A percentile compares a stretch with the other conserved stretches of the same genome.
These are phyloP conservation scores for Cerioporus squamosus DNA, from an alignment of 1,284 basidiomycete genomes.

Conservation along the genomic window DNA sequence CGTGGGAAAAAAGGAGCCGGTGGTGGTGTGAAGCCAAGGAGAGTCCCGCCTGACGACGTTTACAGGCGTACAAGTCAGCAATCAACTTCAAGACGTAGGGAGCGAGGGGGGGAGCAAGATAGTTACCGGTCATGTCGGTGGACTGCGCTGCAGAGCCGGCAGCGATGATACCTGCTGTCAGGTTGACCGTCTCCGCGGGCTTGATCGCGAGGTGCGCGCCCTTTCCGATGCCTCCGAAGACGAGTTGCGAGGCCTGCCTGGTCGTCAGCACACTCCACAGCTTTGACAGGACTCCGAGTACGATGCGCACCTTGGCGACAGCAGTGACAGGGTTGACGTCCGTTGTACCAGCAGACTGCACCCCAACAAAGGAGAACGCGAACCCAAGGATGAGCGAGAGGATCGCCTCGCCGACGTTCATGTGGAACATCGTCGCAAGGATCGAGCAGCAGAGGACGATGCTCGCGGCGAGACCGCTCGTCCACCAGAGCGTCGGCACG, in stretches of 20 bases:
- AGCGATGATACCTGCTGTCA: constrained; percentile 62
- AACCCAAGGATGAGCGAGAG: constrained; percentile 63
- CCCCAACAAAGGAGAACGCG: constrained; percentile 71
- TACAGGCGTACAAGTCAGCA: too few species aligned
- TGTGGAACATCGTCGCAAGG: constrained; percentile 56
- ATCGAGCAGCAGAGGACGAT: constrained; percentile 60
- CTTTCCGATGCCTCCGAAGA: constrained; percentile 64
- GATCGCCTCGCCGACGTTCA: constrained; percentile 62
- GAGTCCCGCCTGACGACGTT: too few species aligned
- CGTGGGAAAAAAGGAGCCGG: too few species aligned
- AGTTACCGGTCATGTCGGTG: constrained; percentile 65
- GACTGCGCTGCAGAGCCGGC: constrained; percentile 65
- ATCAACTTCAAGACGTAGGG: too few species aligned
- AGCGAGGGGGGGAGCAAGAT: too few species aligned
- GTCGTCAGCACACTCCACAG: too few species aligned
- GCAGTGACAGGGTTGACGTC: constrained; percentile 64
- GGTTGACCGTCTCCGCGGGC: constrained; percentile 56
- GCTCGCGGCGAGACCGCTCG: constrained; percentile 50
- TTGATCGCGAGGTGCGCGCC: constrained; percentile 41
- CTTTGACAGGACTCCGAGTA: too few species aligned
- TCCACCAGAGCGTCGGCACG: constrained; percentile 62
- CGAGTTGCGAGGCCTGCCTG: constrained; percentile 57
- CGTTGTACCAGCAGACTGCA: constrained; percentile 62
- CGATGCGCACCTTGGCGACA: constrained; percentile 48
- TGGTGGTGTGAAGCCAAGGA: too few species aligned